A percentile compares a stretch with the other conserved stretches of the same genome.
These are phyloP conservation scores for Daedaleopsis sinensis DNA, from an alignment of 768 basidiomycete genomes.

Conservation along the genomic window DNA sequence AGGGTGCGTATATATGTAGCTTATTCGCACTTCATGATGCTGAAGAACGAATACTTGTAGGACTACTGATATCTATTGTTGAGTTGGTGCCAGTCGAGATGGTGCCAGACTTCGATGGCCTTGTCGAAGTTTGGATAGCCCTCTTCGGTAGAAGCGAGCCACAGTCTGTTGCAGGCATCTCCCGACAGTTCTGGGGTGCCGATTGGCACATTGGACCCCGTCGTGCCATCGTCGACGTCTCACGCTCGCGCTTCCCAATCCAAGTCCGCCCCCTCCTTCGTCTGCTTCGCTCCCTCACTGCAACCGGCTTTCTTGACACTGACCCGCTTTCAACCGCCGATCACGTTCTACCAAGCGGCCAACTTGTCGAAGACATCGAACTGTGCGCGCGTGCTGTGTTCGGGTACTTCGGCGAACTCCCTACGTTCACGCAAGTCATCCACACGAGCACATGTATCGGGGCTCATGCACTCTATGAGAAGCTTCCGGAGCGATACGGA, in stretches of 20 bases:
- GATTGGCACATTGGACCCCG: constrained; percentile 75
- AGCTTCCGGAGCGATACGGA: constrained; percentile 61
- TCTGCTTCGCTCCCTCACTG: constrained; percentile 77
- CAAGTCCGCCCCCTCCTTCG: constrained; percentile 70
- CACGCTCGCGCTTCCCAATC: constrained; percentile 82
- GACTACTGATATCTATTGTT: constrained; percentile 72
- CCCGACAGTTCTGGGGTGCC: constrained; percentile 79
- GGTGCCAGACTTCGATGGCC: constrained; percentile 71
- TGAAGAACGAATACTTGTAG: constrained; percentile 40
- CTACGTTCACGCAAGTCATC: constrained; percentile 76
- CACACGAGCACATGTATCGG: constrained; percentile 64
- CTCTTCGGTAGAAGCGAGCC: constrained; percentile 77
- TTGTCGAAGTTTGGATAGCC: constrained; percentile 78
- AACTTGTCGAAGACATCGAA: constrained; percentile 51
- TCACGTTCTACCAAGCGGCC: constrained; percentile 42
- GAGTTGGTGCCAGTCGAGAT: constrained; percentile 77
- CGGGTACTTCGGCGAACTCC: constrained; percentile 71
- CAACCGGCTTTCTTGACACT: constrained; percentile 74
- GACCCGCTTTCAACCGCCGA: constrained; percentile 64
- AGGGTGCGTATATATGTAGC: constrained; percentile 53
- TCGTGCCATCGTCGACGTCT: constrained; percentile 81
- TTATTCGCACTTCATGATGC: too few relatives aligned
- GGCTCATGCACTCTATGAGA: constrained; percentile 72
- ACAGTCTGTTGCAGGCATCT: constrained; percentile 66
- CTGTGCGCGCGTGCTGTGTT: constrained; percentile 72